These are phyloP conservation scores for Chaetothyriales sp. DNA, from an alignment of 2,329 filamentous ascomycete genomes.

Conservation along the genomic window DNA sequence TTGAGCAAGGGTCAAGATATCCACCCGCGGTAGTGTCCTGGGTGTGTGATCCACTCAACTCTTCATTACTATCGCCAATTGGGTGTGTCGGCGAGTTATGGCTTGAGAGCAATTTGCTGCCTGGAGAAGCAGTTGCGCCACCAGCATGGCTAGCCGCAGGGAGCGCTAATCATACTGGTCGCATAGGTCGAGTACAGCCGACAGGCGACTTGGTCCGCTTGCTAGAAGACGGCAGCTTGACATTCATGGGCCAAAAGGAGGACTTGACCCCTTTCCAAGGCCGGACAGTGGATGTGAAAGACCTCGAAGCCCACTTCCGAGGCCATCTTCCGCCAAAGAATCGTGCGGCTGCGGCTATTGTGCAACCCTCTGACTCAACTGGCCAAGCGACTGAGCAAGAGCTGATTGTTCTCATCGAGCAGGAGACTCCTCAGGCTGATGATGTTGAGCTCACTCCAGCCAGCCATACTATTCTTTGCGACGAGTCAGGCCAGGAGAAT, in stretches of 20 bases:
- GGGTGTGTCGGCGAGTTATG: slow-evolving; percentile 26
- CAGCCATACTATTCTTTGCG: slow-evolving; percentile 15
- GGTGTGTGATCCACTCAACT: slow-evolving; percentile 28
- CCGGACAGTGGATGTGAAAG: slow-evolving; percentile 26
- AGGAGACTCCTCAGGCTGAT: slow-evolving; percentile 16
- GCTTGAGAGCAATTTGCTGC: slow-evolving; percentile 25
- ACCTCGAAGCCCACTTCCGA: slow-evolving; percentile 26
- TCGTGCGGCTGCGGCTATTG: slow-evolving; percentile 18
- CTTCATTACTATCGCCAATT: slow-evolving; percentile 22
- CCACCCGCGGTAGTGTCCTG: slow-evolving; percentile 26
- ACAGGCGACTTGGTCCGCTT: slow-evolving; percentile 23
- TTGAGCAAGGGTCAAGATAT: slow-evolving; percentile 17
- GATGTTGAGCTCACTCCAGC: slow-evolving; percentile 18
- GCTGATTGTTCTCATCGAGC: slow-evolving; percentile 24
- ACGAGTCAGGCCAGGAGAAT: slow-evolving; percentile 6
- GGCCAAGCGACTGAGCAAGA: not conserved
- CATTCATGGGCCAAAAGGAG: slow-evolving; percentile 23
- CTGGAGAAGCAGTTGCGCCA: slow-evolving; percentile 18
- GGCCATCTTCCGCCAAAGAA: slow-evolving; percentile 22
- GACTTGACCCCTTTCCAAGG: slow-evolving; percentile 22
- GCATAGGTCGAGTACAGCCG: slow-evolving; percentile 19
- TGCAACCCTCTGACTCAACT: slow-evolving; percentile 8
- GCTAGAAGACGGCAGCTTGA: slow-evolving; percentile 19
- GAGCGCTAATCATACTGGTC: slow-evolving; percentile 20
- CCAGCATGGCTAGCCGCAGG: slow-evolving; percentile 25